A percentile compares a stretch with the other conserved stretches of the same genome.
phyloP scores from a whole-genome alignment of 116 monocot species.

The Phalaenopsis hybrid region DNA sequence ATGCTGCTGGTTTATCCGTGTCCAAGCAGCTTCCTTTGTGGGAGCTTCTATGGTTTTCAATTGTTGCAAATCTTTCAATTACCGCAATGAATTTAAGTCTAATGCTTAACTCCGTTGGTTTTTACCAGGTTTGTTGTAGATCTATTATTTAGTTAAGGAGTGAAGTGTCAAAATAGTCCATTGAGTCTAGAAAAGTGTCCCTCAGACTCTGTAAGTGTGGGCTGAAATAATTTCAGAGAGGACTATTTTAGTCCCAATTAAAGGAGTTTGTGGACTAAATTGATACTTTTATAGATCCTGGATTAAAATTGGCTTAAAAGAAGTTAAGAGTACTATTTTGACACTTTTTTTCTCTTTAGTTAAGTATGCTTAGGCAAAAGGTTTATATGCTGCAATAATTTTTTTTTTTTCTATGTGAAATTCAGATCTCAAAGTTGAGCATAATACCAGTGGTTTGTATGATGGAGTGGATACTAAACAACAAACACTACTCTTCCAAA shows the following conservation, averaged over 20 bases:
- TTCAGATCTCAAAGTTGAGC: slow-evolving; percentile 92
- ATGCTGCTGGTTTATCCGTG: slow-evolving; percentile 56
- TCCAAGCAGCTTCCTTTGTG: slow-evolving; percentile 83
- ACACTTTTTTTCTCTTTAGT: not conserved
- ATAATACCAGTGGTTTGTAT: slow-evolving; percentile 87
- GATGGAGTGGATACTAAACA: slow-evolving; percentile 80
- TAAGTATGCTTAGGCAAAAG: not conserved
- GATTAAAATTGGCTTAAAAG: no score
- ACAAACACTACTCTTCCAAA: slow-evolving; percentile 57
- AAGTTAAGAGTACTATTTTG: no score
- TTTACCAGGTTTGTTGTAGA: slow-evolving; percentile 73
- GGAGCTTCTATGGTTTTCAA: slow-evolving; percentile 95
- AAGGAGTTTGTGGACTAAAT: no score
- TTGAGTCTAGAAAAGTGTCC: no score
- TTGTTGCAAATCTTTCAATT: slow-evolving; percentile 96
- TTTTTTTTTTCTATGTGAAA: not conserved
- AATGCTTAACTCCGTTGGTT: slow-evolving; percentile 96
- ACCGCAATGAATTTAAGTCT: slow-evolving; percentile 97
- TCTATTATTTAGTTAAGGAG: not conserved
- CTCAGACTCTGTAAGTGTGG: no score
- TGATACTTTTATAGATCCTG: no score
- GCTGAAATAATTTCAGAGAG: no score
- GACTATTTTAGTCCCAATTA: no score
- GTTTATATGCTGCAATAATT: slow-evolving; percentile 6
- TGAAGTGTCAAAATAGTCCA: no score